These are phyloP conservation scores for Conticribra guillardii DNA, from an alignment of 108 stramenopile genomes.

Conservation along the genomic window DNA sequence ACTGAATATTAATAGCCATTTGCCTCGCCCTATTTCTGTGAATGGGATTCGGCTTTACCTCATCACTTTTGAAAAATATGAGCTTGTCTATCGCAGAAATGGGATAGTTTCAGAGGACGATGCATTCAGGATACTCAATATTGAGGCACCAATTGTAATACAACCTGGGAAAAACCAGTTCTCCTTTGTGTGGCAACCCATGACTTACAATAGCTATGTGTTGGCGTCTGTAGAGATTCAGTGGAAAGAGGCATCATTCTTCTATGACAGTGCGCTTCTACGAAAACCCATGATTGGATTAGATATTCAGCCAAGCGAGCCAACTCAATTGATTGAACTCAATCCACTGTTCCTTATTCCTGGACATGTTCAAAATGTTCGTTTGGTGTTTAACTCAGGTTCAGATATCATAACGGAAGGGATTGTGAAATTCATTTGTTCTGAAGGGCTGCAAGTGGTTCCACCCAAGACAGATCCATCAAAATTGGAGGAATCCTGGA, in stretches of 20 bases:
- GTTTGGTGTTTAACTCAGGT: slow-evolving; percentile 62
- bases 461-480: slow-evolving; percentile 56
- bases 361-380: slow-evolving; percentile 77
- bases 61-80: slow-evolving; percentile 57
- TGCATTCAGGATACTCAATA: slow-evolving; percentile 57
- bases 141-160: slow-evolving; percentile 48
- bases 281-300: slow-evolving; percentile 63
- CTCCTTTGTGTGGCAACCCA: slow-evolving; percentile 65
- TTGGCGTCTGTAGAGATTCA: slow-evolving; percentile 68
- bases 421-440: slow-evolving; percentile 57
- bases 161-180: slow-evolving; percentile 64
- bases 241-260: slow-evolving; percentile 81
- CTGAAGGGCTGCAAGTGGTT: slow-evolving; percentile 61
- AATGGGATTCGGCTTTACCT: slow-evolving; percentile 65
- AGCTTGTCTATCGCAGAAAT: slow-evolving; percentile 44
- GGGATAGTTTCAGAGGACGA: slow-evolving; percentile 64
- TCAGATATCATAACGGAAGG: slow-evolving; percentile 70
- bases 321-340: slow-evolving; percentile 70
- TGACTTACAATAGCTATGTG: slow-evolving; percentile 66
- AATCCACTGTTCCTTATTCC: slow-evolving; percentile 75
- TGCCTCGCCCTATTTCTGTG: slow-evolving; percentile 64
- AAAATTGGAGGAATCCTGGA: slow-evolving; percentile 56
- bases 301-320: slow-evolving; percentile 77
- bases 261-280: slow-evolving; percentile 62
- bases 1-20: slow-evolving; percentile 57